A percentile compares a stretch with the other conserved stretches of the same genome.
Conservation (phyloP, 2,329 filamentous ascomycete species). For the Aspergillus ibericus region DNA sequence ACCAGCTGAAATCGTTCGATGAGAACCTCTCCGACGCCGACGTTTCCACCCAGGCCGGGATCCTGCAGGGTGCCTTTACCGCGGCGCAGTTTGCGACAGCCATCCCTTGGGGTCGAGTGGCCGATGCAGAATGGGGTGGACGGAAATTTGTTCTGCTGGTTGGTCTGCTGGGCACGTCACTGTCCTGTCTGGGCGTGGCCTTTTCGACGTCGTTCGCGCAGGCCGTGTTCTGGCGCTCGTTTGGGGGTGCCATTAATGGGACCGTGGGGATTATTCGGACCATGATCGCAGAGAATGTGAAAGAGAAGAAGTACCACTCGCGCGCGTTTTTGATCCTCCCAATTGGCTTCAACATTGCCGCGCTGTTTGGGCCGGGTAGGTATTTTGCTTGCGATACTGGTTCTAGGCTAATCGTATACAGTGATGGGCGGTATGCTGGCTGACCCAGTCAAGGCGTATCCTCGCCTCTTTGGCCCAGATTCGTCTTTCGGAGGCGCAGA, state of each 20-base stretch:
- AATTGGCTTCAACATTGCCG: conserved; percentile 67
- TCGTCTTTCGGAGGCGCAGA: conserved; percentile 56
- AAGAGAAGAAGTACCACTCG: conserved; percentile 63
- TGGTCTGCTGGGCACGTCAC: conserved; percentile 67
- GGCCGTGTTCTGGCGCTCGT: conserved; percentile 65
- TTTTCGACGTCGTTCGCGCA: conserved; percentile 63
- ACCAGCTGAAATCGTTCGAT: conserved; percentile 76
- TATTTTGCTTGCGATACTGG: conserved; percentile 40
- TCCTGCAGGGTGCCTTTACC: conserved; percentile 75
- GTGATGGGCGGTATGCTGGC: conserved; percentile 66
- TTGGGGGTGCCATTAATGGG: conserved; percentile 69
- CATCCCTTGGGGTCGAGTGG: conserved; percentile 74
- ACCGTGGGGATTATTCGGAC: conserved; percentile 73
- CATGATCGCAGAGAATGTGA: conserved; percentile 70
- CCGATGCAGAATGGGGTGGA: conserved; percentile 63
- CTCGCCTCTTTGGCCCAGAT: conserved; percentile 60
- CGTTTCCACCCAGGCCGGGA: conserved; percentile 72
- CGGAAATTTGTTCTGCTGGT: conserved; percentile 76
- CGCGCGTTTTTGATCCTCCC: conserved; percentile 60
- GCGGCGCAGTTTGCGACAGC: conserved; percentile 78
- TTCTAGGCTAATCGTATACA: conserved; percentile 21
- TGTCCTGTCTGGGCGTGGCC: conserved; percentile 67
- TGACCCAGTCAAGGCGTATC: conserved; percentile 65
- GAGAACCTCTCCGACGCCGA: conserved; percentile 54
- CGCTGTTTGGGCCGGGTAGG: conserved; percentile 51